Evolutionary conservation across 345 rosid species (phyloP).

Genomic region (Barbarea vulgaris): DNA sequence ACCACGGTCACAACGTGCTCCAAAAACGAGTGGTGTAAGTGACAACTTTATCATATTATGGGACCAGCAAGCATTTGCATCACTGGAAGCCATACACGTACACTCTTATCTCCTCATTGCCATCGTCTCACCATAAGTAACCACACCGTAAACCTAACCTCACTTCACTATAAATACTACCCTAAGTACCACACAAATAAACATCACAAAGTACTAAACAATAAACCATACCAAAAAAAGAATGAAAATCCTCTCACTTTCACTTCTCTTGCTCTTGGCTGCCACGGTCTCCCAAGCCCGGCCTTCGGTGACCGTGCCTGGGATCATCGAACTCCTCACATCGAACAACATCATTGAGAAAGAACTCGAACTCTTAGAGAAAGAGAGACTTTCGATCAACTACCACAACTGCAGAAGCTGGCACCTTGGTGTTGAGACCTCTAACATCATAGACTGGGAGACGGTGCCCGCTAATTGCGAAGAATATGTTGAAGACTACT

Average conservation of each 20-base stretch:
- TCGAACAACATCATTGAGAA: neutral
- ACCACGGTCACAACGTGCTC: conserved; percentile 19
- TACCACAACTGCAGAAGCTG: conserved; percentile 60
- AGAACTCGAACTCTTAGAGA: conserved; percentile 17
- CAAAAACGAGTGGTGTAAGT: conserved; percentile 21
- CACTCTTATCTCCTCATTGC: neutral
- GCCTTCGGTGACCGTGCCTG: neutral
- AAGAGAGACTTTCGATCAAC: conserved; percentile 22
- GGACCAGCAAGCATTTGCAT: conserved; percentile 3
- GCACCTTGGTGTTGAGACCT: conserved; percentile 66
- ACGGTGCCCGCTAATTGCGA: conserved; percentile 53
- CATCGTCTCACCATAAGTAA: neutral
- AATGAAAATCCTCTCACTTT: conserved; percentile 34
- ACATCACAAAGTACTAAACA: conserved; percentile 25
- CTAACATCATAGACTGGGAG: conserved; percentile 49
- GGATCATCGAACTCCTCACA: conserved; percentile 27
- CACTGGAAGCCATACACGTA: neutral
- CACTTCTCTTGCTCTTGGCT: conserved; percentile 38
- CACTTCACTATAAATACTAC: conserved; percentile 15
- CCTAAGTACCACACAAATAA: neutral
- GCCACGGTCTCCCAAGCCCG: conserved; percentile 23
- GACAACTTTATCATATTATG: neutral
- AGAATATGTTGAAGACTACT: conserved; percentile 54
- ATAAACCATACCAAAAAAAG: neutral
- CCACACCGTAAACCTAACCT: neutral